Base-by-base conservation (phyloP, 1,284 basidiomycete genomes). In the Flammula alnicola region DNA sequence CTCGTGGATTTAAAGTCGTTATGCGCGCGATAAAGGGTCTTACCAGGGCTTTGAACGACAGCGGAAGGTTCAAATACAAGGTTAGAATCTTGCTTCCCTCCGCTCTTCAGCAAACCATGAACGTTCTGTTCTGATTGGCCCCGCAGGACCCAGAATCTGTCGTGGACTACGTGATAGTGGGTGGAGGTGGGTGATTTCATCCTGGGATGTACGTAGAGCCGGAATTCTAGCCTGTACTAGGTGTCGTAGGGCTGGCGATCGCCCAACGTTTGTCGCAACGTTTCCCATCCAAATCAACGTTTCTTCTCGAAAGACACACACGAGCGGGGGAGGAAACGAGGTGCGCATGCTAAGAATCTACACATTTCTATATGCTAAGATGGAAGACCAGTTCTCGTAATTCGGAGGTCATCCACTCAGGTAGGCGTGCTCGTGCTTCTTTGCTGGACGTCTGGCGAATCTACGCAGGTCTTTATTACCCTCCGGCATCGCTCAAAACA, bases 361-460 rank as follows among this genome's bases (percentile, higher is more conserved):
- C 19, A 30, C 10, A 29, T 29, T 10, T 44, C 32, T 38, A 14
- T 22, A 35, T 30, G 4, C 22, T 42, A 12, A 48, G 17, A 35
- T 31, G 32, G 35, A 20, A 36, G 25, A 40, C 20, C 33, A 95
- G 92, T 65, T 94, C 94, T 30, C 85, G 96, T 16, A 98, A 98
- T 66, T 96, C 93, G 1, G 96, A 98, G 64, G 96, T 99, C 11
- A 90, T 98, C 35, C 95, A 98, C 71, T 92, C 93, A 53, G 92
- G 91, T 84, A 23, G 20, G 33, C n/a, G n/a, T n/a, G n/a, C n/a
- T n/a, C n/a, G n/a, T 30, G 14, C 6, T 16, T 17, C 20, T 27
- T 31, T 27, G n/a, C n/a, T 3, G 27, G 5, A 16, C 16, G 4
- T 8, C 14, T 12, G 6, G n/a, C 30, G 30, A 11, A n/a, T 22